Conservation (phyloP, 176 grass and related monocot species). For the Tuctoria greenei region DNA sequence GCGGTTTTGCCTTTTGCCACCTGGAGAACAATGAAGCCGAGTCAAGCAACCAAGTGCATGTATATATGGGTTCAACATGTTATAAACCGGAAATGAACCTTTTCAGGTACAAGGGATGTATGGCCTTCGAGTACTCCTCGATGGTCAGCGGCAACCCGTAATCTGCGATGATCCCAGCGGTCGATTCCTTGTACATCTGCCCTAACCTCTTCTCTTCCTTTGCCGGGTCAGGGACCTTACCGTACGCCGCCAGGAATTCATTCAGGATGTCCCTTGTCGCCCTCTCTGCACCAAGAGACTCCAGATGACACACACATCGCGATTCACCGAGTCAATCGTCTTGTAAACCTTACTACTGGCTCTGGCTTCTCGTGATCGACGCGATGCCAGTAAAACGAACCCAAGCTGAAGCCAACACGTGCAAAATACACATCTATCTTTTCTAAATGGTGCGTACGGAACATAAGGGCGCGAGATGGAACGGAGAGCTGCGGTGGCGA, state of each 20-base stretch:
- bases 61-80: background rate
- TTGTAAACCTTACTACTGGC: background rate
- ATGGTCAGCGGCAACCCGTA: conserved; percentile 64
- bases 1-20: conserved; percentile 58
- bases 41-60: background rate
- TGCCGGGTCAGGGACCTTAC: conserved; percentile 54
- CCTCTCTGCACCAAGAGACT: conserved; percentile 53
- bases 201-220: conserved; percentile 71
- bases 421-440: conserved; percentile 14
- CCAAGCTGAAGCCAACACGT: background rate
- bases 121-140: conserved; percentile 66
- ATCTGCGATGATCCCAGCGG: conserved; percentile 67
- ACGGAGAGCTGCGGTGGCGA: background rate
- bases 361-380: background rate
- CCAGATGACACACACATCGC: background rate
- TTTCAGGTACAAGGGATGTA: conserved; percentile 67
- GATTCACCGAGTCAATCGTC: background rate
- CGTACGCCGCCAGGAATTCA: conserved; percentile 69
- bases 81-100: conserved; percentile 39
- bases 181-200: conserved; percentile 69
- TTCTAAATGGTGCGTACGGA: too few species aligned
- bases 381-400: background rate
- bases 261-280: conserved; percentile 52
- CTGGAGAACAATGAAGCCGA: conserved; percentile 35
- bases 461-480: background rate